Conservation (phyloP, 371 early-diverging fungal genomes). For the Circinella umbellata region DNA sequence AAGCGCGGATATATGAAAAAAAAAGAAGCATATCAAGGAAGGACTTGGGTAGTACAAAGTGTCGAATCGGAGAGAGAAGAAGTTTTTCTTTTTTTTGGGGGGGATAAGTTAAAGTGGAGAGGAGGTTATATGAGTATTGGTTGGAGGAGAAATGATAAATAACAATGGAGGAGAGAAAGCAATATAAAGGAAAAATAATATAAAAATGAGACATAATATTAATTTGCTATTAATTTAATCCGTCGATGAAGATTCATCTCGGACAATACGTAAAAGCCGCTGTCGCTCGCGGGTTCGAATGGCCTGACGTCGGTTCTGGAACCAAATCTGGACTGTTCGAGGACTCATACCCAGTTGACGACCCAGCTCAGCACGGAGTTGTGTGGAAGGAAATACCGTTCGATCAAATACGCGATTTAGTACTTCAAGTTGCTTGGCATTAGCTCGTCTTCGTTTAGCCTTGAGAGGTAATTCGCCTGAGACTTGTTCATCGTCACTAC, state of each 20-base stretch:
- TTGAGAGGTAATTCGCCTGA: constrained; percentile 25
- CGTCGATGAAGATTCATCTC: constrained; percentile 11
- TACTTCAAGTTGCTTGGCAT: constrained; percentile 59
- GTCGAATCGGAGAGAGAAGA: constrained; percentile 1
- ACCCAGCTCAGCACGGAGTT: constrained; percentile 84
- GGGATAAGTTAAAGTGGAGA: neutral
- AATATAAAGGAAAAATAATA: neutral
- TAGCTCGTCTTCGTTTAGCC: constrained; percentile 57
- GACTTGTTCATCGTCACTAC: constrained; percentile 16
- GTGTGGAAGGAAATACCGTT: constrained; percentile 70
- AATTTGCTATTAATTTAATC: constrained; percentile 3
- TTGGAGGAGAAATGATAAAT: too few species aligned
- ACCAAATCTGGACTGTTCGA: constrained; percentile 93
- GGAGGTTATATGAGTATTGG: neutral
- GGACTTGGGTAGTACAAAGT: constrained; percentile 5
- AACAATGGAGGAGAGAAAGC: neutral
- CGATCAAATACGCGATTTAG: constrained; percentile 62
- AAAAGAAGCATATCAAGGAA: constrained; percentile 12
- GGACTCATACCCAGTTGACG: constrained; percentile 86
- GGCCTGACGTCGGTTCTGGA: constrained; percentile 90
- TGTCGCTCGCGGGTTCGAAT: constrained; percentile 62
- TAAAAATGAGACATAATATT: constrained; percentile 5
- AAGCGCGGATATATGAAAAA: constrained; percentile 10
- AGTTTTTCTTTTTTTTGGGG: neutral
- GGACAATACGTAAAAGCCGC: constrained; percentile 33